Base-by-base conservation (phyloP, 768 basidiomycete genomes). In the Psilocybe azurescens region DNA sequence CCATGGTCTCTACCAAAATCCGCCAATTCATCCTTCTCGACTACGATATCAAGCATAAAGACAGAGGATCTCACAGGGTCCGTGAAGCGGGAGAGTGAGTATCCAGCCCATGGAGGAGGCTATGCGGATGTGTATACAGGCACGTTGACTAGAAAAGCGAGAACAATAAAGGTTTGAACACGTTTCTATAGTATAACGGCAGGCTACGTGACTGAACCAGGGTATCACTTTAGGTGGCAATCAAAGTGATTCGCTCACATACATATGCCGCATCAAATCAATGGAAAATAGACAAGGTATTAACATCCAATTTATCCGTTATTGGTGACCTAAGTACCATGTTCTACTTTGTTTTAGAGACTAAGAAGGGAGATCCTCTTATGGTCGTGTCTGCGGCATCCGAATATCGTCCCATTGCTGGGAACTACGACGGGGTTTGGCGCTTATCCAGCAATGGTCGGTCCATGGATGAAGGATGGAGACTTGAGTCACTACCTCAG, bases 211-310 rank as follows among this genome's bases (percentile, higher is more conserved):
- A 3, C n/a, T 46, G 53, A 16, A 1, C 38, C 6, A 16, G 39
- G n/a, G 1, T 1, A 16, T 52, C 11, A 33, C 29, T 14, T 29
- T 32, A 18, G 67, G 65, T 66, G 6, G 65, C 65, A n/a, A 44
- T 66, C 30, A 66, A 66, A 46, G 62, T 65, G 9, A 61, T 66
- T 28, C 65, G 65, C 13, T 24, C 65, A 6, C 65, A 66, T 51
- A 66, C 59, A 3, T 66, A 58, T 33, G 63, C 36, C 5, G 58
- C 60, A 38, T 38, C 53, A 6, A 60, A 63, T 48, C 39, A 50
- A 24, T 59, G 55, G 51, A 63, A 63, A 24, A 60, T 66, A 9
- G 62, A 63, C 13, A 61, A 66, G 65, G 65, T 63, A 30, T 9
- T 28, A 39, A 9, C 6, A 29, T 20, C 11, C 29, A n/a, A n/a